A percentile compares a stretch with the other conserved stretches of the same genome.
phyloP scores from a whole-genome alignment of 2,329 filamentous ascomycete genomes.

The Aschersonia sp. region DNA sequence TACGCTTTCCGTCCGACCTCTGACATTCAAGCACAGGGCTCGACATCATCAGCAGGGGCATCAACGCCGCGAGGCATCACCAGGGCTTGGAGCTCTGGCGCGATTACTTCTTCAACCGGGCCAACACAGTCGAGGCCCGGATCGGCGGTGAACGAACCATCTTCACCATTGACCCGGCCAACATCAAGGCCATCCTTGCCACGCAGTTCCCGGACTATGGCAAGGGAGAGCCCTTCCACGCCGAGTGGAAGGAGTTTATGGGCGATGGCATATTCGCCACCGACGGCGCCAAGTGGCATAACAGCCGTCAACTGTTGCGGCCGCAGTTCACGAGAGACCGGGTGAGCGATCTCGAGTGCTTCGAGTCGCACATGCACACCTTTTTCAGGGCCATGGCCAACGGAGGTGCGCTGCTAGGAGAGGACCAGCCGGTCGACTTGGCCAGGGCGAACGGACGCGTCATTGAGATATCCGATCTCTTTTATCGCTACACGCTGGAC shows the following conservation, averaged over 20 bases:
- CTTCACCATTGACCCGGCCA: conserved; percentile 37
- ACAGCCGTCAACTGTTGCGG: conserved; percentile 64
- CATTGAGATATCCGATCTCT: conserved; percentile 58
- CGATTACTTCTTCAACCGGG: conserved; percentile 26
- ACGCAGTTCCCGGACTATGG: conserved; percentile 41
- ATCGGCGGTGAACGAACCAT: conserved; percentile 31
- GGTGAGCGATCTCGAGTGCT: conserved; percentile 65
- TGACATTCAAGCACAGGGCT: conserved; percentile 27
- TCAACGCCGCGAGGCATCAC: conserved; percentile 36
- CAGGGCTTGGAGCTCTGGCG: conserved; percentile 49
- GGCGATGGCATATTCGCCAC: conserved; percentile 59
- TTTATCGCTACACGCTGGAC: conserved; percentile 78
- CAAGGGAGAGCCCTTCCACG: conserved; percentile 27
- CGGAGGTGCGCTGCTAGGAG: conserved; percentile 39
- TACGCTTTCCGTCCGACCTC: background rate
- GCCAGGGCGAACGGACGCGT: conserved; percentile 44
- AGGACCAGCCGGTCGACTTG: conserved; percentile 49
- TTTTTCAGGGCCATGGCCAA: conserved; percentile 56
- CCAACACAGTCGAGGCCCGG: conserved; percentile 46
- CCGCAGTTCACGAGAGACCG: conserved; percentile 81
- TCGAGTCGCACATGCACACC: conserved; percentile 63
- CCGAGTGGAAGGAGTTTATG: conserved; percentile 29
- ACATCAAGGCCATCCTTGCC: conserved; percentile 41
- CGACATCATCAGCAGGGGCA: conserved; percentile 45
- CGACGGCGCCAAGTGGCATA: conserved; percentile 66